Evolutionary conservation across 2,329 filamentous ascomycete genomes (phyloP).

Genomic region (Stachybotrys chlorohalonatus): DNA sequence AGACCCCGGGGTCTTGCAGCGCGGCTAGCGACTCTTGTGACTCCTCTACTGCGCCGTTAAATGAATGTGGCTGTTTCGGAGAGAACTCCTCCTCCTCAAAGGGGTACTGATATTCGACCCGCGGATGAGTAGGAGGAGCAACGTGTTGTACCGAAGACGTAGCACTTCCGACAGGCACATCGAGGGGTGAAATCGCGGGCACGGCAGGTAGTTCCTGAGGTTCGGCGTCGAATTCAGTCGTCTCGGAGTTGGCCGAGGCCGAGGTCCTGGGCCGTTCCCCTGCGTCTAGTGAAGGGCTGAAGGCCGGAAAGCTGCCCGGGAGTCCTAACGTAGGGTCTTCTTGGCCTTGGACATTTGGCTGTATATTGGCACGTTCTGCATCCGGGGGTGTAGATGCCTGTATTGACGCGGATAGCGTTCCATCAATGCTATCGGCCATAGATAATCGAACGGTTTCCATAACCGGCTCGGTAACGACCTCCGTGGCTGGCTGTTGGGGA

Average conservation of each 20-base stretch:
- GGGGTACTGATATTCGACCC: conserved; percentile 38
- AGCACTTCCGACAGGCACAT: conserved; percentile 14
- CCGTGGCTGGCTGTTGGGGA: background rate
- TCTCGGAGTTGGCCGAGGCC: conserved; percentile 48
- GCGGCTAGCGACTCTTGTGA: background rate
- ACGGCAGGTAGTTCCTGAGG: conserved; percentile 50
- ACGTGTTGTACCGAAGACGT: conserved; percentile 20
- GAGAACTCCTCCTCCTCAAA: conserved; percentile 36
- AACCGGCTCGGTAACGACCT: background rate
- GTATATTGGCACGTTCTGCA: background rate
- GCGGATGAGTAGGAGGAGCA: conserved; percentile 14
- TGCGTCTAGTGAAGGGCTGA: conserved; percentile 24
- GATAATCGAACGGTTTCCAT: background rate
- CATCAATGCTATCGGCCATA: background rate
- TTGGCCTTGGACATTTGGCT: background rate
- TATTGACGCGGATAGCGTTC: background rate
- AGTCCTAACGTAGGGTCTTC: conserved; percentile 41
- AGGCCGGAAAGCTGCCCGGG: conserved; percentile 50
- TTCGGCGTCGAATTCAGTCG: conserved; percentile 67
- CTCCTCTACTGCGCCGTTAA: conserved; percentile 7
- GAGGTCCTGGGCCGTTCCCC: conserved; percentile 49
- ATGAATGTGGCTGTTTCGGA: conserved; percentile 5
- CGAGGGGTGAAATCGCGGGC: conserved; percentile 18
- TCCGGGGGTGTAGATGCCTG: background rate
- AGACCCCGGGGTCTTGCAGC: background rate